A percentile compares a stretch with the other conserved stretches of the same genome.
Conservation (phyloP, 805 yeast species). For the Metschnikowia chrysomelidarum region DNA sequence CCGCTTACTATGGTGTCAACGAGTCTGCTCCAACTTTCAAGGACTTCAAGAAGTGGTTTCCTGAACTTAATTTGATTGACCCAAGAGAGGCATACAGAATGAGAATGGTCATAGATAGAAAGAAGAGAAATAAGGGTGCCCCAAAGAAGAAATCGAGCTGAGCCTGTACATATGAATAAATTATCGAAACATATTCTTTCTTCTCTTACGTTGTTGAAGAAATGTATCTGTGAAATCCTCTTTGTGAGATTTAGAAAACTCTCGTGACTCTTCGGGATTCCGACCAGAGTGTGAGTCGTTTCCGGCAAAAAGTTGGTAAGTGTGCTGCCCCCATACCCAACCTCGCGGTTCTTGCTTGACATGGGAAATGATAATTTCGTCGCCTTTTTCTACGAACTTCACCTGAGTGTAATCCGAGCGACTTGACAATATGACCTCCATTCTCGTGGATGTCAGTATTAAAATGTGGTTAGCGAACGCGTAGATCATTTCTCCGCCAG, state of each 20-base stretch:
- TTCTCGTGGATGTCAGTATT: constrained; percentile 6
- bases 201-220: constrained; percentile 12
- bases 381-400: constrained; percentile 1
- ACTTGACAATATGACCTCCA: constrained; percentile 12
- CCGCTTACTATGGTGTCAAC: constrained; percentile 68
- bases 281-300: too few relatives aligned
- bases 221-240: constrained; percentile 18
- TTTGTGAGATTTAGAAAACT: too few relatives aligned
- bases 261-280: too few relatives aligned
- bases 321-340: constrained; percentile 9
- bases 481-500: constrained; percentile 5
- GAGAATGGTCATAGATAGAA: constrained; percentile 59
- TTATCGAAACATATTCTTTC: too few relatives aligned
- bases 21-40: constrained; percentile 63
- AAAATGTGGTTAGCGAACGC: constrained; percentile 17
- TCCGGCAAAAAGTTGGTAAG: neutral
- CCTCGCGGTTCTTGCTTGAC: constrained; percentile 15
- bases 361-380: constrained; percentile 5
- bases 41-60: constrained; percentile 55
- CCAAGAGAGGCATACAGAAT: constrained; percentile 71
- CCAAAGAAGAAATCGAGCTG: constrained; percentile 61
- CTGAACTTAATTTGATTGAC: constrained; percentile 52
- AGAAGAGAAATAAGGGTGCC: constrained; percentile 87
- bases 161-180: constrained; percentile 11
- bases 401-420: constrained; percentile 3